Conservation (phyloP, 768 basidiomycete species). For the Boletus insuetus region DNA sequence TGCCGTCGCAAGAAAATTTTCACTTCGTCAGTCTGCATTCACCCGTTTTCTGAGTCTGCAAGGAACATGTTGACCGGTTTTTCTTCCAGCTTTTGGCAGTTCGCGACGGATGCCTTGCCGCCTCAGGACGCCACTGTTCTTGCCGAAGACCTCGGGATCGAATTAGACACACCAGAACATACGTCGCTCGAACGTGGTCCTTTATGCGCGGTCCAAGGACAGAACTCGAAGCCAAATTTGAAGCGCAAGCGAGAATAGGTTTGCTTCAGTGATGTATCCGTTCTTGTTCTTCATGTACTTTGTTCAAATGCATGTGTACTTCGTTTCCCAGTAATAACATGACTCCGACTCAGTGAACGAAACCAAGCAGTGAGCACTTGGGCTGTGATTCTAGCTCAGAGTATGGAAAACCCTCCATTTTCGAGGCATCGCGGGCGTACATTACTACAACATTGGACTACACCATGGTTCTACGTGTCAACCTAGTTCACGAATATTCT, state of each 20-base stretch:
- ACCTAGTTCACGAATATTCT: neutral
- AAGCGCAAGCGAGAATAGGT: slow-evolving; percentile 50
- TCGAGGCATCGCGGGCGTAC: no score
- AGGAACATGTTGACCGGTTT: neutral
- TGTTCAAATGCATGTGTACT: neutral
- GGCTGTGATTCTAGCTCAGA: no score
- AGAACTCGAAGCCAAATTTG: slow-evolving; percentile 34
- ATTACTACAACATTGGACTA: no score
- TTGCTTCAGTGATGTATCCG: neutral
- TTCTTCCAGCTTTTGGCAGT: slow-evolving; percentile 66
- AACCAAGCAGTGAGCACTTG: no score
- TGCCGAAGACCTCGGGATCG: slow-evolving; percentile 79
- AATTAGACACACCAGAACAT: slow-evolving; percentile 74
- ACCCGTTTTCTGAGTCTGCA: neutral
- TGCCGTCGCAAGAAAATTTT: slow-evolving; percentile 71
- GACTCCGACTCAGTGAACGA: no score
- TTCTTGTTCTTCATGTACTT: neutral
- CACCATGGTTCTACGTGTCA: no score
- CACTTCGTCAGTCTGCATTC: slow-evolving; percentile 25
- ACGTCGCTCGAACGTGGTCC: slow-evolving; percentile 57
- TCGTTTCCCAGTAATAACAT: neutral
- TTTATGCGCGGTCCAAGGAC: slow-evolving; percentile 42
- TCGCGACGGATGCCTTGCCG: slow-evolving; percentile 63
- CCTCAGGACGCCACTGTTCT: slow-evolving; percentile 64
- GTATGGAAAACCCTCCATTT: no score